A percentile compares a stretch with the other conserved stretches of the same genome.
phyloP scores from a whole-genome alignment of 192 early-diverging fungal species.

The Fimicolochytrium jonesii region DNA sequence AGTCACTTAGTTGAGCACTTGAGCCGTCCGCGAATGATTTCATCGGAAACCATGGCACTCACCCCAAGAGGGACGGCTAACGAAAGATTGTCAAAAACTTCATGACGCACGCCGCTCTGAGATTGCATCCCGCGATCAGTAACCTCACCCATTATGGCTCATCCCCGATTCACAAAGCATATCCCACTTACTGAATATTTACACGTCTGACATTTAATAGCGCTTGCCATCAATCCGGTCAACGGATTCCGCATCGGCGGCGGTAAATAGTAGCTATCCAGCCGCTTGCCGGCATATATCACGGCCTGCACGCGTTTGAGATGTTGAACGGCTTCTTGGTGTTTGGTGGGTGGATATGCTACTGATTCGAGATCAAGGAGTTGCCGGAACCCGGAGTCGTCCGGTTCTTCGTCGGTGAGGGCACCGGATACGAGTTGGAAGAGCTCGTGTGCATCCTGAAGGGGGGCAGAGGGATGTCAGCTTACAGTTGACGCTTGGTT shows the following conservation, averaged over 20 bases:
- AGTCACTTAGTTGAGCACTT: too few species aligned
- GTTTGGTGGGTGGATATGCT: too few species aligned
- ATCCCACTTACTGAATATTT: constrained; percentile 56
- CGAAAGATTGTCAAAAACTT: constrained; percentile 77
- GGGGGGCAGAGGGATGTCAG: neutral
- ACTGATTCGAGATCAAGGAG: too few species aligned
- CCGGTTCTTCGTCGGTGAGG: constrained; percentile 59
- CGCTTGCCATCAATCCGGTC: constrained; percentile 68
- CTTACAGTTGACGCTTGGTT: too few species aligned
- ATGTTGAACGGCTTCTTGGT: too few species aligned
- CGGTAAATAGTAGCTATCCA: neutral
- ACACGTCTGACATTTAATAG: constrained; percentile 73
- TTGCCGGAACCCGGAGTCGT: too few species aligned
- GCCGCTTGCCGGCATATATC: neutral
- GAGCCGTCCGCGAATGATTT: too few species aligned
- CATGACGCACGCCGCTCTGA: constrained; percentile 67
- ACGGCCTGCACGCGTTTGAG: neutral
- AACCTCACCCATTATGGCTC: too few species aligned
- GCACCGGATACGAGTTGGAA: constrained; percentile 74
- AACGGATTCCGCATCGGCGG: constrained; percentile 56
- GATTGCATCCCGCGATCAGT: neutral
- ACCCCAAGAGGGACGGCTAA: constrained; percentile 57
- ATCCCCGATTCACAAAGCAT: too few species aligned
- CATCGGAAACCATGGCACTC: too few species aligned
- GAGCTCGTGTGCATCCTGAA: constrained; percentile 90